A percentile compares a stretch with the other conserved stretches of the same genome.
Evolutionary conservation across 2,329 filamentous ascomycete species (phyloP).

Genomic region (Aspergillus tamarii): DNA sequence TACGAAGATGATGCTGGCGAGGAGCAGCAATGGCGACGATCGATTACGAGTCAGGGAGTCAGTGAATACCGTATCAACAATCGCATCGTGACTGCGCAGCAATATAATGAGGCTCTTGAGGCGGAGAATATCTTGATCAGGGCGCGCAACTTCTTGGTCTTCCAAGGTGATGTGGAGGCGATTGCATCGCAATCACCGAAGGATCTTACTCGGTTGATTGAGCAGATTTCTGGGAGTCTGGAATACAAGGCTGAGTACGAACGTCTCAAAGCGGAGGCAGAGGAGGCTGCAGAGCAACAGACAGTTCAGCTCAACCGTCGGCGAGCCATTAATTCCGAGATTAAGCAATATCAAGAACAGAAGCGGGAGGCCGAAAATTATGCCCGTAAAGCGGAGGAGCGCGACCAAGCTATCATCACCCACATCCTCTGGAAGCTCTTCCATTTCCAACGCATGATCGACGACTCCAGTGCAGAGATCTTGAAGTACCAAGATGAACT

Average conservation of each 20-base stretch:
- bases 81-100: constrained; percentile 79
- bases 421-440: constrained; percentile 97
- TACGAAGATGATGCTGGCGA: constrained; percentile 97
- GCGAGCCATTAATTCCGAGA: constrained; percentile 93
- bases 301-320: constrained; percentile 85
- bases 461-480: constrained; percentile 87
- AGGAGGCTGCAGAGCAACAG: constrained; percentile 85
- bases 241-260: constrained; percentile 97
- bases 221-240: constrained; percentile 95
- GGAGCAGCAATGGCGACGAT: constrained; percentile 93
- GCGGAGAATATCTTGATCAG: constrained; percentile 97
- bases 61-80: constrained; percentile 99
- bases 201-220: constrained; percentile 89
- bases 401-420: constrained; percentile 86
- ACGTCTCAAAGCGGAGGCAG: constrained; percentile 79
- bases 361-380: constrained; percentile 95
- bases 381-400: constrained; percentile 84
- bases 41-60: constrained; percentile 82
- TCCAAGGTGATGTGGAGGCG: constrained; percentile 96
- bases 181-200: constrained; percentile 95
- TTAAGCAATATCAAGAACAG: constrained; percentile 96
- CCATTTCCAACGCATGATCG: constrained; percentile 90
- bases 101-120: constrained; percentile 93
- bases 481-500: constrained; percentile 92
- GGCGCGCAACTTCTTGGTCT: constrained; percentile 95